phyloP scores from a whole-genome alignment of 371 early-diverging fungal genomes.

The Actinomortierella ambigua region DNA sequence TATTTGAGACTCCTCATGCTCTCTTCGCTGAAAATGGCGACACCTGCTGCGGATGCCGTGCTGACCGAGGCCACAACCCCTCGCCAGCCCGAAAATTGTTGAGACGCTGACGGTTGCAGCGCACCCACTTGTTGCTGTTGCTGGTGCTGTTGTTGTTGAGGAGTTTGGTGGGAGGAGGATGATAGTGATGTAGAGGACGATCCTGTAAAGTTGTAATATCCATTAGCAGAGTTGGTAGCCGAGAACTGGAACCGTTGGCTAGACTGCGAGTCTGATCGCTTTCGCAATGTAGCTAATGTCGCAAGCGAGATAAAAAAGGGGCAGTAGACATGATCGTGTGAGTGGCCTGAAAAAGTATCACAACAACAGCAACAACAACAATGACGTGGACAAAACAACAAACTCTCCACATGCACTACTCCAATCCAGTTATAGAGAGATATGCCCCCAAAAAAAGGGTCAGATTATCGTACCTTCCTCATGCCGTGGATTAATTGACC shows the following conservation, averaged over 20 bases:
- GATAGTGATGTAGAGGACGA: no score
- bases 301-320: neutral
- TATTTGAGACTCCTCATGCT: constrained; percentile 78
- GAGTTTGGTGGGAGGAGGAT: neutral
- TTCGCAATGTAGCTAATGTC: constrained; percentile 18
- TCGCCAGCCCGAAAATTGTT: constrained; percentile 63
- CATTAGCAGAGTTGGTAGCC: constrained; percentile 14
- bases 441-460: no score
- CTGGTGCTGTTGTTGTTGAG: constrained; percentile 22
- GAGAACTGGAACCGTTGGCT: constrained; percentile 30
- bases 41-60: constrained; percentile 71
- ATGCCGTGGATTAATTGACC: constrained; percentile 33
- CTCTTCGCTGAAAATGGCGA: constrained; percentile 80
- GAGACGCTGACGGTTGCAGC: constrained; percentile 34
- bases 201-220: constrained; percentile 21
- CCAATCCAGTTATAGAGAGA: no score
- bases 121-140: constrained; percentile 19
- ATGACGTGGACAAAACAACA: no score
- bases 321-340: neutral
- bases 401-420: neutral
- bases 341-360: no score
- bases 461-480: constrained; percentile 39
- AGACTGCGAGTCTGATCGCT: constrained; percentile 36
- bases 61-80: constrained; percentile 74
- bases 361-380: no score